Evolutionary conservation across 805 yeast genomes (phyloP).

Genomic region (Isabelozyma rhagii): DNA sequence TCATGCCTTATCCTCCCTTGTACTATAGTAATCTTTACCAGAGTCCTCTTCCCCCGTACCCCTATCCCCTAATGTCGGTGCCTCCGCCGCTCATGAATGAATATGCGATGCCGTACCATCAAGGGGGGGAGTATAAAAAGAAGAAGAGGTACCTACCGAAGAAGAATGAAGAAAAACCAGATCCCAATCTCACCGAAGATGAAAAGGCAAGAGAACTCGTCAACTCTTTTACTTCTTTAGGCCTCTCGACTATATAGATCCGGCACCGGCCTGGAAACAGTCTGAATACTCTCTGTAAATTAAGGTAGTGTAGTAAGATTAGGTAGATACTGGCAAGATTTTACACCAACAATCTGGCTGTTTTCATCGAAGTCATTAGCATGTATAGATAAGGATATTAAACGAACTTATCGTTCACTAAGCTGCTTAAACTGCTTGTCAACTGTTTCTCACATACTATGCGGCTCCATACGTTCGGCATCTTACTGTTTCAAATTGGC

Average conservation of each 20-base stretch:
- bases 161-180: slow-evolving; percentile 1
- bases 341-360: too few relatives aligned
- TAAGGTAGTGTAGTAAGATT: too few relatives aligned
- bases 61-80: background rate
- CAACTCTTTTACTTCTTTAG: slow-evolving; percentile 14
- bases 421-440: too few relatives aligned
- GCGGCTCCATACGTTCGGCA: too few relatives aligned
- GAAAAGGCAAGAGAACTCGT: slow-evolving; percentile 29
- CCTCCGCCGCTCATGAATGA: background rate
- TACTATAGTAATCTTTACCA: slow-evolving; percentile 3
- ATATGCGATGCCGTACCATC: background rate
- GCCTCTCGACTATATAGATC: background rate
- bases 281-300: too few relatives aligned
- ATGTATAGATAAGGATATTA: too few relatives aligned
- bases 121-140: background rate
- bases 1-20: slow-evolving; percentile 7
- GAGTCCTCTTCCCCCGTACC: background rate
- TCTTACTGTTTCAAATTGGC: too few relatives aligned
- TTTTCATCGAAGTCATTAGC: too few relatives aligned
- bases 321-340: too few relatives aligned
- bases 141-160: background rate
- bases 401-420: too few relatives aligned
- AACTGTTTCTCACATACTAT: too few relatives aligned
- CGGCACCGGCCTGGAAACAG: background rate
- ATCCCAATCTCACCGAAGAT: slow-evolving; percentile 16